Conservation (phyloP, 163 green algal species). For the Picocystis sp. region DNA sequence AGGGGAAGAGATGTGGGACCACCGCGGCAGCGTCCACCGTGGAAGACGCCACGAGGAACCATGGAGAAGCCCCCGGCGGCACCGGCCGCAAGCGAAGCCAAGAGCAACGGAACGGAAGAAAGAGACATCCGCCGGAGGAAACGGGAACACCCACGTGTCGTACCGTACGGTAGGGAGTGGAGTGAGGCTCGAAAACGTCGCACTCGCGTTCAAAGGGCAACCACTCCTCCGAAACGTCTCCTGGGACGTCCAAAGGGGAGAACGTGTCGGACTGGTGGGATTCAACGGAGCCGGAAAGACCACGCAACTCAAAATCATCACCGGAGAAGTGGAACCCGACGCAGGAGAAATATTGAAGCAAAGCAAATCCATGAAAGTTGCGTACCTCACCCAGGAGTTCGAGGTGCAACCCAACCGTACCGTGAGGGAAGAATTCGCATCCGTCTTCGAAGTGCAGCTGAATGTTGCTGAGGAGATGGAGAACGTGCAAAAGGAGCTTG, state of each 20-base stretch:
- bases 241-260: slow-evolving; percentile 93
- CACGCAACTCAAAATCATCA: slow-evolving; percentile 95
- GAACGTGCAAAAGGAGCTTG: slow-evolving; percentile 58
- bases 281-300: slow-evolving; percentile 97
- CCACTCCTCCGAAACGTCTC: slow-evolving; percentile 70
- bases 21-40: too few relatives aligned
- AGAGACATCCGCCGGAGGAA: too few relatives aligned
- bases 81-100: too few relatives aligned
- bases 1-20: too few relatives aligned
- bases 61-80: too few relatives aligned
- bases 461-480: slow-evolving; percentile 43
- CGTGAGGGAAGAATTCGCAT: slow-evolving; percentile 89
- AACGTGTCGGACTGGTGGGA: slow-evolving; percentile 89
- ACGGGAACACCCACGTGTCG: too few relatives aligned
- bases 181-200: slow-evolving; percentile 35
- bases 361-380: slow-evolving; percentile 71
- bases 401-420: slow-evolving; percentile 75
- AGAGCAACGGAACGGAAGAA: too few relatives aligned
- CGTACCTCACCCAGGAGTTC: slow-evolving; percentile 95
- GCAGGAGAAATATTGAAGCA: slow-evolving; percentile 70
- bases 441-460: slow-evolving; percentile 55
- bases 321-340: slow-evolving; percentile 66
- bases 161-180: neutral
- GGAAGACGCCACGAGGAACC: too few relatives aligned
- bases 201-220: slow-evolving; percentile 89